A percentile compares a stretch with the other conserved stretches of the same genome.
Conservation (phyloP, 345 rosid genomes). For the Xanthoceras sorbifolium region DNA sequence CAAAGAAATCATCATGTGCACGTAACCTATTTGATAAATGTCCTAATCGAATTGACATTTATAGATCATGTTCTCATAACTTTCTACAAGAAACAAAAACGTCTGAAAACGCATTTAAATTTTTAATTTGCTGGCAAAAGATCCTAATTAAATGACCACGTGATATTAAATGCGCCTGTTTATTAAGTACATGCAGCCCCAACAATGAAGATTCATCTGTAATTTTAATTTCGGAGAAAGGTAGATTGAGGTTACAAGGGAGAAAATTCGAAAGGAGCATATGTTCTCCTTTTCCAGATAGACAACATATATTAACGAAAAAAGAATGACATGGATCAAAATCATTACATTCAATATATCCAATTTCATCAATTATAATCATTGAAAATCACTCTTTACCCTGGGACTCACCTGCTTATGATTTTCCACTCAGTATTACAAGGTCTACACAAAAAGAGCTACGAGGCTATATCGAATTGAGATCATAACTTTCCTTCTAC, state of each 20-base stretch:
- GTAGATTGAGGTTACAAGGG: not conserved
- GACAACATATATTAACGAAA: constrained; percentile 25
- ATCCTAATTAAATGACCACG: no score
- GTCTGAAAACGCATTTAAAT: no score
- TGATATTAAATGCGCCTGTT: no score
- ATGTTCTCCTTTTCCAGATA: constrained; percentile 18
- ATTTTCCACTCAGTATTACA: constrained; percentile 23
- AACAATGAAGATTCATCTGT: not conserved
- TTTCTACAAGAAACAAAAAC: no score
- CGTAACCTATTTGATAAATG: no score
- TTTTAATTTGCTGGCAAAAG: no score
- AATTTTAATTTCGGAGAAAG: not conserved
- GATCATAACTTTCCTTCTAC: constrained; percentile 16
- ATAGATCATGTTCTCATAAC: no score
- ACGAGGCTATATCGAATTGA: constrained; percentile 20
- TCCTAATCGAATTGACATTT: no score
- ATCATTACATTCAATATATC: constrained; percentile 33
- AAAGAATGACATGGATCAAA: constrained; percentile 18
- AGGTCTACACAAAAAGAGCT: constrained; percentile 22
- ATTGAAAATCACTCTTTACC: constrained; percentile 23
- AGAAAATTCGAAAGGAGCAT: not conserved
- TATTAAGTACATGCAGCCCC: not conserved
- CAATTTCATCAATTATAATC: constrained; percentile 26
- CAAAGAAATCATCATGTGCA: no score
- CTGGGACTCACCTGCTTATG: constrained; percentile 16